Evolutionary conservation across 1,284 basidiomycete species (phyloP).

Genomic region (Ceratobasidium sp.): DNA sequence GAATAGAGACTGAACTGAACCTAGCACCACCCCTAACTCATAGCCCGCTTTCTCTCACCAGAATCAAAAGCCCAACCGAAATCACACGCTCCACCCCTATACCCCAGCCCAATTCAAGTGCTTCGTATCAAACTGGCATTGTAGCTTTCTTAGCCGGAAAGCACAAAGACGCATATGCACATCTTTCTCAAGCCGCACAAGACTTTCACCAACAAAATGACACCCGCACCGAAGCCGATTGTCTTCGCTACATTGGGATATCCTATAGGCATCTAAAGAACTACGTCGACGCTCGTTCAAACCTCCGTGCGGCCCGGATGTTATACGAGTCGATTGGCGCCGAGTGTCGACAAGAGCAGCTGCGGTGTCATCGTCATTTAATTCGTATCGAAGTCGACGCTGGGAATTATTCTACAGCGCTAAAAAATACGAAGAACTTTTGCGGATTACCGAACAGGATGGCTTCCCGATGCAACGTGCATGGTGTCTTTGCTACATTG

Average conservation of each 20-base stretch:
- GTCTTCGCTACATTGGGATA: conserved; percentile 19
- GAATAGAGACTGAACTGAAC: too few species aligned
- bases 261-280: conserved; percentile 23
- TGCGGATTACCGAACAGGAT: background rate
- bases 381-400: conserved; percentile 15
- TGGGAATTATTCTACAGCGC: conserved; percentile 3
- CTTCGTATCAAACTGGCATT: background rate
- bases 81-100: too few species aligned
- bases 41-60: too few species aligned
- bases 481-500: conserved; percentile 26
- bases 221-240: conserved; percentile 4
- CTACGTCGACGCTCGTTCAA: conserved; percentile 1
- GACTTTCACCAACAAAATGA: background rate
- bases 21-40: too few species aligned
- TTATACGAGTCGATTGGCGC: conserved; percentile 17
- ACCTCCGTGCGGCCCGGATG: conserved; percentile 9
- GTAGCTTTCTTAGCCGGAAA: conserved; percentile 18
- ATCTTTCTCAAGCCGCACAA: conserved; percentile 3
- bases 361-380: conserved; percentile 20
- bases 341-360: conserved; percentile 18
- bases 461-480: conserved; percentile 4
- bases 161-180: background rate
- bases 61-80: too few species aligned
- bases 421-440: background rate
- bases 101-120: background rate